Percentiles rank a stretch among this genome's conserved stretches.
phyloP scores from a whole-genome alignment of 202 grass and related monocot species.

The Dendrocalamus latiflorus region DNA sequence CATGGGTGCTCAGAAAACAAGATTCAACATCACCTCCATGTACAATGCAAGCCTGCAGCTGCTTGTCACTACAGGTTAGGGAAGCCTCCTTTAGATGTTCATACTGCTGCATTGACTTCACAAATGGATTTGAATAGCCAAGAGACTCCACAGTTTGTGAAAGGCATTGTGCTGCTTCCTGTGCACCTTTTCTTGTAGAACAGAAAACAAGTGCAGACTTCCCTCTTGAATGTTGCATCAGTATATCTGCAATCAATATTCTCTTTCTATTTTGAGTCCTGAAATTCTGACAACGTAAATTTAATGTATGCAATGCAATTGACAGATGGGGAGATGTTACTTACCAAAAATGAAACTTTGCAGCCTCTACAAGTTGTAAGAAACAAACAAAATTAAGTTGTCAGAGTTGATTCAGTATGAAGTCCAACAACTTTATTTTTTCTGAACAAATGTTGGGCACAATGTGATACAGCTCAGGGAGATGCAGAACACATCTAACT shows the following conservation, averaged over 20 bases:
- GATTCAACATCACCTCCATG: conserved; percentile 67
- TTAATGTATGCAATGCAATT: conserved; percentile 2
- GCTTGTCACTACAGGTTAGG: conserved; percentile 78
- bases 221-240: conserved; percentile 95
- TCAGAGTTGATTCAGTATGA: conserved; percentile 22
- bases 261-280: conserved; percentile 28
- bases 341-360: conserved; percentile 88
- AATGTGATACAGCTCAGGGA: no score
- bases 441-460: no score
- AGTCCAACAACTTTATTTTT: neutral
- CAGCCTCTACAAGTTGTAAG: conserved; percentile 64
- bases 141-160: conserved; percentile 55
- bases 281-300: conserved; percentile 19
- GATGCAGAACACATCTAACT: no score
- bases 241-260: conserved; percentile 67
- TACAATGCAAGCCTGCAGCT: conserved; percentile 73
- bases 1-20: conserved; percentile 1
- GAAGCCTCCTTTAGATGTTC: conserved; percentile 75
- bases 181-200: conserved; percentile 94
- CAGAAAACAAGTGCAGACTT: conserved; percentile 93
- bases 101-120: conserved; percentile 78
- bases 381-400: conserved; percentile 21
- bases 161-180: conserved; percentile 81
- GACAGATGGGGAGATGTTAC: conserved; percentile 20
- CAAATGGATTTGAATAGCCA: conserved; percentile 88